phyloP scores from a whole-genome alignment of 148 eudicot genomes.

The Nyssa sinensis region DNA sequence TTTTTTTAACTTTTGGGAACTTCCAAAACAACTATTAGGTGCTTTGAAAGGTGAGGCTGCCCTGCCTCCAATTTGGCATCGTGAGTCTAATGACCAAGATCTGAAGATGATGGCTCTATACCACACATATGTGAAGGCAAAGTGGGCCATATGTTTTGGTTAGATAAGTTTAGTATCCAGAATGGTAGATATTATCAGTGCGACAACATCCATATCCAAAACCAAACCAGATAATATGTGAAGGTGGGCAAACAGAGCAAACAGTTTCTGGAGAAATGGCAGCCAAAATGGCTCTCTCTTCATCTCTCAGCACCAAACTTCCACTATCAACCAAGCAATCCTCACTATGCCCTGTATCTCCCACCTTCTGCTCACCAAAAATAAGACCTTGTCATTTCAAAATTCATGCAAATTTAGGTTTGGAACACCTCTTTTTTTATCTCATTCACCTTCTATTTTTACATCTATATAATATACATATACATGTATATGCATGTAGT shows the following conservation, averaged over 20 bases:
- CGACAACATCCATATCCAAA: conserved; percentile 31
- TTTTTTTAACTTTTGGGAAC: no score
- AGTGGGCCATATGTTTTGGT: neutral
- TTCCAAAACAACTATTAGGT: no score
- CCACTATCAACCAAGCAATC: conserved; percentile 23
- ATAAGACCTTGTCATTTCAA: conserved; percentile 28
- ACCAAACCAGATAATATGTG: conserved; percentile 3
- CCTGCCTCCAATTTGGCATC: no score
- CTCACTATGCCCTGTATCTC: conserved; percentile 25
- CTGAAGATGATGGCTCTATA: neutral
- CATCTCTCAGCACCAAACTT: conserved; percentile 36
- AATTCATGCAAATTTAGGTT: conserved; percentile 64
- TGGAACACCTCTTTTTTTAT: neutral
- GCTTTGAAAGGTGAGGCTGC: no score
- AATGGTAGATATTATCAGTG: neutral
- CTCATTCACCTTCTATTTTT: no score
- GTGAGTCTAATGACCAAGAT: no score
- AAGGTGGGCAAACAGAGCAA: neutral
- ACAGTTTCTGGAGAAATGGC: conserved; percentile 44
- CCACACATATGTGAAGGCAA: neutral
- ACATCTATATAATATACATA: no score
- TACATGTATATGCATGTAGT: no score
- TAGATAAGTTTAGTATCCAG: conserved; percentile 20
- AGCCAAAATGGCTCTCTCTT: conserved; percentile 44
- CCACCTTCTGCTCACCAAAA: conserved; percentile 21